Percentiles rank a stretch among this genome's conserved stretches.
Conservation (phyloP, 495 filamentous ascomycete genomes). For the Pyrenula aspistea region DNA sequence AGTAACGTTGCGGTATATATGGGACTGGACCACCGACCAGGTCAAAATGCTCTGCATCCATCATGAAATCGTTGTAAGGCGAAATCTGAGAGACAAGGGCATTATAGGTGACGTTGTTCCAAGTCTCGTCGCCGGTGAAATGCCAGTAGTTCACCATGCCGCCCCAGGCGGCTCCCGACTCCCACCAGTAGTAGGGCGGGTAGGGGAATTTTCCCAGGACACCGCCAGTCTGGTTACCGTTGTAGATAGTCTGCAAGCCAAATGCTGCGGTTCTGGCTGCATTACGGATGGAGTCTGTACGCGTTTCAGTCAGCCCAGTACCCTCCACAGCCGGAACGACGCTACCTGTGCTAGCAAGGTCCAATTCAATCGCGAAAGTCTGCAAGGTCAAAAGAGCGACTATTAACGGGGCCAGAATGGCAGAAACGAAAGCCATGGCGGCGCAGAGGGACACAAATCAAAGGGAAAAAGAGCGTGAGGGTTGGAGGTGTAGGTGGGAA, state of each 20-base stretch:
- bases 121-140: constrained; percentile 57
- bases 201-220: constrained; percentile 53
- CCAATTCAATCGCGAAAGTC: neutral
- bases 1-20: neutral
- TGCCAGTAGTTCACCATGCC: constrained; percentile 68
- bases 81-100: constrained; percentile 63
- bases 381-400: neutral
- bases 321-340: too few species aligned
- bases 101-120: constrained; percentile 48
- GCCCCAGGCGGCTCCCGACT: constrained; percentile 64
- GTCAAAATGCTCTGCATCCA: constrained; percentile 33
- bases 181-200: constrained; percentile 58
- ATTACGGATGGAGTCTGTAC: constrained; percentile 43
- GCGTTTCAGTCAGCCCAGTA: too few species aligned
- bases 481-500: neutral
- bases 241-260: constrained; percentile 54
- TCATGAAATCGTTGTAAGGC: constrained; percentile 52
- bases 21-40: constrained; percentile 15
- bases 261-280: constrained; percentile 50
- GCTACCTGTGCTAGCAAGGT: too few species aligned
- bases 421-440: neutral
- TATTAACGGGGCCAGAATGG: too few species aligned
- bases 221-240: constrained; percentile 45
- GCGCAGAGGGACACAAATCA: neutral
- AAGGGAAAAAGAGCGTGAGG: neutral